phyloP scores from a whole-genome alignment of 2,329 filamentous ascomycete species.

The Epichloe uncinata region DNA sequence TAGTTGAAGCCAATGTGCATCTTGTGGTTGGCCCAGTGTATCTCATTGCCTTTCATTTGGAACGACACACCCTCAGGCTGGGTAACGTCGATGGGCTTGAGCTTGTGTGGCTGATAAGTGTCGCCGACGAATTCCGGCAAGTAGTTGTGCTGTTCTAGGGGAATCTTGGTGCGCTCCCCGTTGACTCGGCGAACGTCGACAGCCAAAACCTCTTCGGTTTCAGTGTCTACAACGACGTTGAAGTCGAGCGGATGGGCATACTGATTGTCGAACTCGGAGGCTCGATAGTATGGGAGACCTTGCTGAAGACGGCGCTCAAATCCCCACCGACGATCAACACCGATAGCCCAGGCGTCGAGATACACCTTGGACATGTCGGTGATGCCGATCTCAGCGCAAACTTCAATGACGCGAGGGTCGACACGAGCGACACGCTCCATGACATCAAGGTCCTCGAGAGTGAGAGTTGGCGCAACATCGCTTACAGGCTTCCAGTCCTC shows the following conservation, averaged over 20 bases:
- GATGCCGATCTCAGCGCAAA: conserved; percentile 62
- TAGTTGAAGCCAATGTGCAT: conserved; percentile 63
- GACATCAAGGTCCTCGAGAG: conserved; percentile 67
- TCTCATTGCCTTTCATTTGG: conserved; percentile 32
- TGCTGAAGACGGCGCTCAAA: conserved; percentile 61
- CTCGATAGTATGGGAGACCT: conserved; percentile 70
- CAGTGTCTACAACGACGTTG: conserved; percentile 28
- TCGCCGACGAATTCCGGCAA: conserved; percentile 21
- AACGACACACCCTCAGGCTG: conserved; percentile 29
- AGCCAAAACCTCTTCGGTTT: conserved; percentile 34
- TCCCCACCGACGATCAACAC: conserved; percentile 67
- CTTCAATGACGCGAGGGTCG: conserved; percentile 63
- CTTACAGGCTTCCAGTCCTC: conserved; percentile 32
- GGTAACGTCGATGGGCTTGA: conserved; percentile 26
- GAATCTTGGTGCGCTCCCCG: conserved; percentile 33
- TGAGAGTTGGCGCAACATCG: conserved; percentile 41
- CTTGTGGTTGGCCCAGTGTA: conserved; percentile 52
- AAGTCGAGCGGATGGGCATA: conserved; percentile 45
- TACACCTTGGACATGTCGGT: conserved; percentile 75
- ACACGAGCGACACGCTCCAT: conserved; percentile 56
- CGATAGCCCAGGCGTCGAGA: conserved; percentile 77
- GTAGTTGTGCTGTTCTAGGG: conserved; percentile 25
- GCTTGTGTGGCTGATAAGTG: conserved; percentile 20
- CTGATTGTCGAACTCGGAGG: conserved; percentile 53
- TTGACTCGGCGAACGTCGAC: conserved; percentile 29